Percentiles rank a stretch among this genome's conserved stretches.
Conservation (phyloP, 1,284 basidiomycete genomes). For the Xanthoconium separans region DNA sequence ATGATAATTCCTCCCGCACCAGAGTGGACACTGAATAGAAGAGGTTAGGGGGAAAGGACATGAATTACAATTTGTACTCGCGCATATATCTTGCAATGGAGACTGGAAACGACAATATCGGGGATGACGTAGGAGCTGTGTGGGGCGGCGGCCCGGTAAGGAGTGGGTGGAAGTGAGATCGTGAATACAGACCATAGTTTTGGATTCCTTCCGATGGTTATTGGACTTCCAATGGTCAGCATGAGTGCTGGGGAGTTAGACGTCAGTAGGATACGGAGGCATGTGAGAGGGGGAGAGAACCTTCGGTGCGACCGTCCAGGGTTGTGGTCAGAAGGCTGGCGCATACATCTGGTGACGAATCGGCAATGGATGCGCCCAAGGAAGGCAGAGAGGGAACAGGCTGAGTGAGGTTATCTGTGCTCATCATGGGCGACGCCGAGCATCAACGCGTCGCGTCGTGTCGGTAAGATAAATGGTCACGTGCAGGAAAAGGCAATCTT, state of each 20-base stretch:
- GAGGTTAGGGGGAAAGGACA: not conserved
- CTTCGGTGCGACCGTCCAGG: too few species aligned
- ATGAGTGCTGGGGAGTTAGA: slow-evolving; percentile 42
- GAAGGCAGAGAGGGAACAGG: too few species aligned
- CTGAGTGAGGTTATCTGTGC: too few species aligned
- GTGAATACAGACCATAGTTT: slow-evolving; percentile 42
- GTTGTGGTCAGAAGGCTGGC: too few species aligned
- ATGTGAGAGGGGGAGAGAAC: too few species aligned
- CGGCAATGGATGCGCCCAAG: too few species aligned
- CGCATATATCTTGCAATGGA: slow-evolving; percentile 82
- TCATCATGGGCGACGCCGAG: too few species aligned
- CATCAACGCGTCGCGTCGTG: too few species aligned
- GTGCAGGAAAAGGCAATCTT: too few species aligned
- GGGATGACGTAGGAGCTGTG: slow-evolving; percentile 24
- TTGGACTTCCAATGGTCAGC: slow-evolving; percentile 58
- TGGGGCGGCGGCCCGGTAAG: too few species aligned
- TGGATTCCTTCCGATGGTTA: slow-evolving; percentile 66
- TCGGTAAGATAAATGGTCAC: too few species aligned
- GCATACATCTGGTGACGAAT: too few species aligned
- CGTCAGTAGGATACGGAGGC: slow-evolving; percentile 12
- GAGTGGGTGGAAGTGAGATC: not conserved
- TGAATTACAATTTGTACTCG: slow-evolving; percentile 30
- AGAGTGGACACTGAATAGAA: slow-evolving; percentile 49
- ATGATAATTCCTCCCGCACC: slow-evolving; percentile 69
- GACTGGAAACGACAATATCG: slow-evolving; percentile 26